phyloP scores from a whole-genome alignment of 805 yeast species.

The Yamadazyma takamatsuzukensis region DNA sequence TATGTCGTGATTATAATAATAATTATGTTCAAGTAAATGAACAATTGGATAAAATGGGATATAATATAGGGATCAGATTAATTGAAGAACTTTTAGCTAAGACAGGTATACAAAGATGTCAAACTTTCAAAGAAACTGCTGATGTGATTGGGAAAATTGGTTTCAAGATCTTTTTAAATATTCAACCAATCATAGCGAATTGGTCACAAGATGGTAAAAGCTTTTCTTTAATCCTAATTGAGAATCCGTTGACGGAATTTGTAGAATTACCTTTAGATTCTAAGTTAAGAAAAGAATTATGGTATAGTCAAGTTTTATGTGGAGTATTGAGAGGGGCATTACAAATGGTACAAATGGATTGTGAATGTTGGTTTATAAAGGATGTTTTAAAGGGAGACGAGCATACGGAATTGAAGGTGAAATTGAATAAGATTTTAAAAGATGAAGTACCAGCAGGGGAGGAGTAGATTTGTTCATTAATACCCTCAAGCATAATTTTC shows the following conservation, averaged over 20 bases:
- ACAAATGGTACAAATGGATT: slow-evolving; percentile 94
- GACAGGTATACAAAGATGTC: slow-evolving; percentile 82
- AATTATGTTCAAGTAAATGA: slow-evolving; percentile 77
- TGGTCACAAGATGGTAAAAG: slow-evolving; percentile 76
- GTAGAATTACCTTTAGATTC: slow-evolving; percentile 86
- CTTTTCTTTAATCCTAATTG: slow-evolving; percentile 69
- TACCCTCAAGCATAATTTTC: no score
- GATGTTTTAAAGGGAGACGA: slow-evolving; percentile 84
- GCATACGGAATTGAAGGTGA: slow-evolving; percentile 72
- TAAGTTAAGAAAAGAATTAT: slow-evolving; percentile 62
- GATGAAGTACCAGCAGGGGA: slow-evolving; percentile 98
- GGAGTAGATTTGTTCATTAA: slow-evolving; percentile 50
- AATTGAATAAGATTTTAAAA: slow-evolving; percentile 66
- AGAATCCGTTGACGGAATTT: slow-evolving; percentile 91
- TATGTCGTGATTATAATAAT: slow-evolving; percentile 76
- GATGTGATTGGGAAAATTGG: slow-evolving; percentile 85
- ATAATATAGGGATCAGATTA: slow-evolving; percentile 84
- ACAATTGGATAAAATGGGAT: slow-evolving; percentile 90
- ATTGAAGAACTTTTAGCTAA: slow-evolving; percentile 92
- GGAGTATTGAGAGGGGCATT: slow-evolving; percentile 90
- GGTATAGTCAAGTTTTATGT: slow-evolving; percentile 89
- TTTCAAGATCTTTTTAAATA: slow-evolving; percentile 83
- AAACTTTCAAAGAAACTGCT: slow-evolving; percentile 76
- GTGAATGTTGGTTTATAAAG: slow-evolving; percentile 73
- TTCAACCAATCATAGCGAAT: slow-evolving; percentile 68